A percentile compares a stretch with the other conserved stretches of the same genome.
phyloP scores from a whole-genome alignment of 2,329 filamentous ascomycete genomes.

The Pseudogymnoascus destructans region DNA sequence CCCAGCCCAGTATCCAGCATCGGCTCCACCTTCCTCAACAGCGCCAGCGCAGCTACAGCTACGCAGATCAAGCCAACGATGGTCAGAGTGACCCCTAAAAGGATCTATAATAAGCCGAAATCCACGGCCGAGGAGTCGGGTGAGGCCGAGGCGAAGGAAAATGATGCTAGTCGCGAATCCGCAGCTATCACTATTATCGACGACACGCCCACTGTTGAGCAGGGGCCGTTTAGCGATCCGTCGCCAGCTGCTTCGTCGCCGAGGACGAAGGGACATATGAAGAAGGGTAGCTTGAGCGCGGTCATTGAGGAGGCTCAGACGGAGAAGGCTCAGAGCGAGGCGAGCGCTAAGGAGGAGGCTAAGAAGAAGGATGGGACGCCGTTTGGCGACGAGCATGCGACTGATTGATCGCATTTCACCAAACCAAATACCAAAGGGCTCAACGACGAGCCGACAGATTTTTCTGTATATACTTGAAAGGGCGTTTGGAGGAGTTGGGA shows the following conservation, averaged over 20 bases:
- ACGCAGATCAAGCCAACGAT: slow-evolving; percentile 45
- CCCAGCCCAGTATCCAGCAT: slow-evolving; percentile 51
- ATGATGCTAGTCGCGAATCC: slow-evolving; percentile 28
- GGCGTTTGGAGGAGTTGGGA: slow-evolving; percentile 5
- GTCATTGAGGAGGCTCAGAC: slow-evolving; percentile 40
- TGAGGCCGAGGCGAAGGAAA: slow-evolving; percentile 15
- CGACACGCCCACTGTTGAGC: slow-evolving; percentile 36
- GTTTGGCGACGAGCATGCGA: slow-evolving; percentile 46
- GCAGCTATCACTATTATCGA: slow-evolving; percentile 37
- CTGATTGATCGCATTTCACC: slow-evolving; percentile 27
- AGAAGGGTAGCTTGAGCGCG: slow-evolving; percentile 37
- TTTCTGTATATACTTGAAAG: slow-evolving; percentile 7
- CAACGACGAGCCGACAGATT: not conserved
- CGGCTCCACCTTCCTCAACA: slow-evolving; percentile 55
- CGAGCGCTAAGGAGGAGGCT: slow-evolving; percentile 18
- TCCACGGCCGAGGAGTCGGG: slow-evolving; percentile 23
- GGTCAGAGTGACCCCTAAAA: slow-evolving; percentile 35
- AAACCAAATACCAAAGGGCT: not conserved
- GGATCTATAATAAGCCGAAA: slow-evolving; percentile 36
- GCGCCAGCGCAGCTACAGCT: slow-evolving; percentile 44
- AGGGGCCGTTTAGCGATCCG: slow-evolving; percentile 48
- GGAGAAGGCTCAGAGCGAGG: slow-evolving; percentile 23
- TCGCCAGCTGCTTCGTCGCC: slow-evolving; percentile 24
- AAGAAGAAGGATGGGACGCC: slow-evolving; percentile 34
- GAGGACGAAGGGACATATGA: slow-evolving; percentile 22